Base-by-base conservation (phyloP, 495 filamentous ascomycete species). In the Trichoderma gamsii region DNA sequence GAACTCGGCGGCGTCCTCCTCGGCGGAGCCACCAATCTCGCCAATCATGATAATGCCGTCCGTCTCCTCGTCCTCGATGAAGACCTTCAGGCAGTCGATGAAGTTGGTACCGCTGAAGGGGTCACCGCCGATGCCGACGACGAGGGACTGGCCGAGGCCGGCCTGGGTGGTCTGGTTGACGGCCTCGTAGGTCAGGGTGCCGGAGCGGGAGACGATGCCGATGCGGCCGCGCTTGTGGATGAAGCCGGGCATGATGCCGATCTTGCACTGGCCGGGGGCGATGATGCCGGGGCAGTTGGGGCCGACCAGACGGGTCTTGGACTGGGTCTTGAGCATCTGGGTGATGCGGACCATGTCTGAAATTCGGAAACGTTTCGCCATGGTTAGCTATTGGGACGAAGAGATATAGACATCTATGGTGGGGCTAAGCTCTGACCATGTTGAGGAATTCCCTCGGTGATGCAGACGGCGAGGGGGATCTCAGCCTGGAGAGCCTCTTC, bases 31-130 rank as follows among this genome's bases (percentile, higher is more conserved):
- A 79, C 95, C 95, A 75, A 99, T 98, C 84, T 99, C 95, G 78
- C 95, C 95, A 77, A 99, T 98, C 95, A 99, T 97, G 83, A 99
- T 97, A 75, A 99, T 98, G 79, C 95, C 95, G 75, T 99, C 96
- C 52, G 95, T 99, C 80, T 97, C 93, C 76, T 90, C 86, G 80
- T 99, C 96, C 78, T 95, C 84, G 71, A 98, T 84, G 88, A 99
- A 99, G 75, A 99, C 92, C 71, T 90, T 90, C 75, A 99, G 84
- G 86, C 95, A 97, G 85, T 99, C 95, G 81, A 97, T 99, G 84
- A 99, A 99, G 86, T 97, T 97, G 76, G 95, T 98, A 71, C 95
- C 95, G 73, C 90, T 95, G 87, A 99, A 99, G 66, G 95, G 95
- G 78, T 99, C 95, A 78, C 95, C 95, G 71, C 95, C 95, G 76